A percentile compares a stretch with the other conserved stretches of the same genome.
Conservation (phyloP, 2,329 filamentous ascomycete genomes). For the Corniculantispora saksenae region DNA sequence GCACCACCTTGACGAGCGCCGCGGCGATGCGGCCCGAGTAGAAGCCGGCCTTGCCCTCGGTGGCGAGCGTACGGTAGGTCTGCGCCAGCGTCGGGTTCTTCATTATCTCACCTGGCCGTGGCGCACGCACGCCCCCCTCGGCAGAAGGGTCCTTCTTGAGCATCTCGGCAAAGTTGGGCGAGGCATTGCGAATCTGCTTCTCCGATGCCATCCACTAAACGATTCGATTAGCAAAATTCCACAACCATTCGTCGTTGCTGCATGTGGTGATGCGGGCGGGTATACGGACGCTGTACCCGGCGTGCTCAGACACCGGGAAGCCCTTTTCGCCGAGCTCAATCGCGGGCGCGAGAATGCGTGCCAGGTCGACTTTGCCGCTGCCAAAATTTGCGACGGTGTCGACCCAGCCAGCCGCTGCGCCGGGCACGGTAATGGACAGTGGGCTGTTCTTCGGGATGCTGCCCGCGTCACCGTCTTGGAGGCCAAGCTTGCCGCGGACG, state of each 20-base stretch:
- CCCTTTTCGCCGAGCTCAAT: conserved; percentile 85
- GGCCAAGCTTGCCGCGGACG: conserved; percentile 67
- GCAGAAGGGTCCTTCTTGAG: conserved; percentile 74
- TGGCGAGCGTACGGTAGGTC: conserved; percentile 78
- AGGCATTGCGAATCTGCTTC: conserved; percentile 64
- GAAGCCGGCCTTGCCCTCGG: conserved; percentile 85
- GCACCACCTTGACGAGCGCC: conserved; percentile 75
- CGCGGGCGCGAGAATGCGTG: conserved; percentile 78
- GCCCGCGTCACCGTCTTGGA: conserved; percentile 56
- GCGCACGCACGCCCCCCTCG: conserved; percentile 70
- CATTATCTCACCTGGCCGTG: conserved; percentile 82
- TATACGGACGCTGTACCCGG: conserved; percentile 64
- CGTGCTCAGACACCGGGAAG: conserved; percentile 83
- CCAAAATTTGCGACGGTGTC: conserved; percentile 88
- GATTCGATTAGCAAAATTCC: background rate
- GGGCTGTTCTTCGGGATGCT: conserved; percentile 74
- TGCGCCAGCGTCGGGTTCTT: conserved; percentile 78
- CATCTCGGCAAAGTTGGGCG: conserved; percentile 85
- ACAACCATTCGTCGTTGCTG: background rate
- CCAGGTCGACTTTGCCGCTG: conserved; percentile 77
- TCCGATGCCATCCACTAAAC: conserved; percentile 74
- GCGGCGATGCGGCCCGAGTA: conserved; percentile 84
- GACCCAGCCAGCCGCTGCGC: conserved; percentile 89
- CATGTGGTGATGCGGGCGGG: background rate
- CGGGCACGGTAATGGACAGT: conserved; percentile 83